Base-by-base conservation (phyloP, 257 asterid genomes). In the Plantago ovata region DNA sequence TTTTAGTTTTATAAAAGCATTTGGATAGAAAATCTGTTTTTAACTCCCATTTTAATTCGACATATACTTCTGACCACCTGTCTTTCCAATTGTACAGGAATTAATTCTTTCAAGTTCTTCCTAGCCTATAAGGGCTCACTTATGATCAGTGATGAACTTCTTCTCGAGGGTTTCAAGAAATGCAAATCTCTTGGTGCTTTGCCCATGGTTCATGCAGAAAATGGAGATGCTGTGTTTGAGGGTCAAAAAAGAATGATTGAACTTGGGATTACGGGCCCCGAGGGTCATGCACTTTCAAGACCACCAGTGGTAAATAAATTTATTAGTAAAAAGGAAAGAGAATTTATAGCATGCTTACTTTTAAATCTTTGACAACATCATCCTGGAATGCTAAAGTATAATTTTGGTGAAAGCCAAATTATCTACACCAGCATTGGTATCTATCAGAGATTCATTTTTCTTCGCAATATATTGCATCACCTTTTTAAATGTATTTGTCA, bases 161-260 rank as follows among this genome's bases (percentile, higher is more conserved):
- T 92, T 51, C 69, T 92, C 33, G 98, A 92, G 85, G 98, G 94
- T 44, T 81, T 92, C 57, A 92, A 92, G 75, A 92, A 76, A 75
- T 92, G 98, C 83, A 88, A 85, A 73, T 84, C 95, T 60, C 93
- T 92, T 59, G 98, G 98, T 69, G 96, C 98, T 61, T 62, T 92
- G 65, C 81, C 98, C 54, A 85, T 92, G 98, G 96, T 92, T 65
- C 98, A 92, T 61, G 96, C 96, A 24, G 98, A 92, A 74, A 88
- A 88, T 71, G 98, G 96, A 44, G 96, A 92, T 80, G 98, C 96
- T 13, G 96, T 92, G 60, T 85, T 74, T 77, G 95, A 84, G 77
- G 96, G 98, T 63, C 96, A 88, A 66, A 85, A 81, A 24, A 72
- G 94, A 70, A 92, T 92, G 94, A 80, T 88, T 41, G 85, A 77